Base-by-base conservation (phyloP, 495 filamentous ascomycete species). In the Neurospora pannonica region DNA sequence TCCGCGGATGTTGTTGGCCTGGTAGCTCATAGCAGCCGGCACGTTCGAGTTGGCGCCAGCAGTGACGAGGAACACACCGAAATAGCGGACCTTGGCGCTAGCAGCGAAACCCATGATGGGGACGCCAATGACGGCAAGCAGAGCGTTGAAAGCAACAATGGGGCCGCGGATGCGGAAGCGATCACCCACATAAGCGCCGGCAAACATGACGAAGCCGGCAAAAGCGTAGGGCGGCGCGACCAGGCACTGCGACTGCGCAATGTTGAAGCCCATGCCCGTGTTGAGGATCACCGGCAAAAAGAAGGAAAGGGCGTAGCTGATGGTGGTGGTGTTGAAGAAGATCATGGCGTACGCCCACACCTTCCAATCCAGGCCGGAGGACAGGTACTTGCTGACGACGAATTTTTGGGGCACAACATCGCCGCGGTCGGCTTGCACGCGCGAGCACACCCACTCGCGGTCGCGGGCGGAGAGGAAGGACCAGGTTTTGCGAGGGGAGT, bases 1-100 rank as follows among this genome's bases (percentile, higher is more conserved):
- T 21, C 89, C 90, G 62, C 88, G 87, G 78, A 91, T 86, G 79
- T 92, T 92, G 83, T 91, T 91, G 38, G 89, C 88, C 80, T 92
- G 90, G 77, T 90, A 91, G 0, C 89, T 85, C 85, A 92, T 83
- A 62, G 84, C 76, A 19, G 81, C 79, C 6, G 87, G 90, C 42
- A 90, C 86, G 77, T 91, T 91, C 19, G 89, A 84, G 79, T 92
- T 92, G 67, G 84, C 84, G 17, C 87, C 87, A 4, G 87, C 87
- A 1, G 88, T 89, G 39, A 86, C 84, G 42, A 92, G 80, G 83
- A 92, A 93, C 31, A 90, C 87, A 43, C 90, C 90, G 71, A 90
- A 87, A 78, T 91, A 92, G 39, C 88, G 88, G 9, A 84, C 86
- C 11, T 82, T 85, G 28, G 84, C 76, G 74, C 82, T 84, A 15